These are phyloP conservation scores for Mortierella sp. DNA, from an alignment of 371 early-diverging fungal species.

Conservation along the genomic window DNA sequence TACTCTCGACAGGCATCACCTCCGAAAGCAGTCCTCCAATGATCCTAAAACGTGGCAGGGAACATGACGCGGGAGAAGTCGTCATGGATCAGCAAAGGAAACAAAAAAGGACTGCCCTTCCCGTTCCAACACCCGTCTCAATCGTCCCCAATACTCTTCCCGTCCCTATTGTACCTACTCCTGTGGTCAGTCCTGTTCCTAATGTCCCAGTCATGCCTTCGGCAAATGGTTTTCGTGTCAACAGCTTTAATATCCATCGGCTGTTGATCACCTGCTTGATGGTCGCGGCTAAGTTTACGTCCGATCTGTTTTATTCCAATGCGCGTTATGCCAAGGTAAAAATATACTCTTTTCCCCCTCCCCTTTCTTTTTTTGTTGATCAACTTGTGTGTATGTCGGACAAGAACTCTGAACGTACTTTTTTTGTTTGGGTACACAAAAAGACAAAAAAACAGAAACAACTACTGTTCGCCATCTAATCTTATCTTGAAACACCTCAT, in stretches of 20 bases:
- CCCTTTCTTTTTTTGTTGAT: background rate
- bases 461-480: no score
- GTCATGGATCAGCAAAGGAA: background rate
- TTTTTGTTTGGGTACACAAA: no score
- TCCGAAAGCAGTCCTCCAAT: slow-evolving; percentile 33
- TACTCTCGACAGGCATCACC: slow-evolving; percentile 4
- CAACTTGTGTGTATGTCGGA: no score
- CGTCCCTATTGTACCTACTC: background rate
- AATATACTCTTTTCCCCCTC: background rate
- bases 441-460: no score
- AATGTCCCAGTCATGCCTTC: slow-evolving; percentile 4
- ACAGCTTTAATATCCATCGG: slow-evolving; percentile 81
- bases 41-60: slow-evolving; percentile 43
- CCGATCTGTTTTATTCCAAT: slow-evolving; percentile 87
- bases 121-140: background rate
- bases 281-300: slow-evolving; percentile 85
- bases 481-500: no score
- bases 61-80: background rate
- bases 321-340: slow-evolving; percentile 80
- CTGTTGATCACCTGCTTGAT: slow-evolving; percentile 79
- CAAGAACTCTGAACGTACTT: no score
- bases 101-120: background rate
- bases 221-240: slow-evolving; percentile 44
- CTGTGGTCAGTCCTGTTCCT: background rate
- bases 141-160: background rate